phyloP scores from a whole-genome alignment of 2,329 filamentous ascomycete species.

The Alternaria sp. region DNA sequence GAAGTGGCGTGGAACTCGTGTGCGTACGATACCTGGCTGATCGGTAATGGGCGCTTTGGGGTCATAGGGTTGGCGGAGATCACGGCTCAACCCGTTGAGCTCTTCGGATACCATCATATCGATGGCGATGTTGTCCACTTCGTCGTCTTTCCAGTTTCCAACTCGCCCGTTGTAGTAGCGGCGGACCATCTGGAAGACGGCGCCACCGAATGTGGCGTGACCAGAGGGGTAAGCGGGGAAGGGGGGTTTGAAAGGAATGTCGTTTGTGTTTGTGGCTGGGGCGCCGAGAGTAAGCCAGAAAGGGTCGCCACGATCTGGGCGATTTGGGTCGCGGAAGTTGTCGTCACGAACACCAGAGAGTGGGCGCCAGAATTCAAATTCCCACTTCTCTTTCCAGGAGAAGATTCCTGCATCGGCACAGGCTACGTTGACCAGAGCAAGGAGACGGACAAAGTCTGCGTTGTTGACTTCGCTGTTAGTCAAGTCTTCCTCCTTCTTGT shows the following conservation, averaged over 20 bases:
- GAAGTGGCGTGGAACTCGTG: constrained; percentile 27
- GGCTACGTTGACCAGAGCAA: constrained; percentile 36
- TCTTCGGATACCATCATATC: constrained; percentile 31
- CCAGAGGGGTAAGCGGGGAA: constrained; percentile 40
- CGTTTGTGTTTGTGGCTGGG: constrained; percentile 35
- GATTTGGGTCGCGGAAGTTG: constrained; percentile 26
- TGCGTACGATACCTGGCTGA: constrained; percentile 37
- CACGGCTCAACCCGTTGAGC: constrained; percentile 35
- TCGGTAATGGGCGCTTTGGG: constrained; percentile 31
- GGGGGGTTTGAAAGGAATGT: constrained; percentile 35
- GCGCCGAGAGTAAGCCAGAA: constrained; percentile 36
- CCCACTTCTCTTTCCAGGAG: constrained; percentile 41
- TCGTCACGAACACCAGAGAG: constrained; percentile 37
- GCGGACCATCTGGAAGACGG: constrained; percentile 33
- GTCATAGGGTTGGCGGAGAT: constrained; percentile 35
- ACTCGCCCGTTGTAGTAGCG: constrained; percentile 37
- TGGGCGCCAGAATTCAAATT: constrained; percentile 42
- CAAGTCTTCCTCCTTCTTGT: constrained; percentile 10
- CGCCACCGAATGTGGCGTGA: constrained; percentile 38
- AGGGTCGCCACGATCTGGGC: constrained; percentile 25
- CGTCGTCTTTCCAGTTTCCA: constrained; percentile 25
- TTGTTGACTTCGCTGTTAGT: constrained; percentile 27
- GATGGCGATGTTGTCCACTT: constrained; percentile 34
- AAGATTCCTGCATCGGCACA: constrained; percentile 40
- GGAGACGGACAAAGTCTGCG: constrained; percentile 39